A percentile compares a stretch with the other conserved stretches of the same genome.
Conservation (phyloP, 805 yeast genomes). For the Metschnikowia kunwiensis region DNA sequence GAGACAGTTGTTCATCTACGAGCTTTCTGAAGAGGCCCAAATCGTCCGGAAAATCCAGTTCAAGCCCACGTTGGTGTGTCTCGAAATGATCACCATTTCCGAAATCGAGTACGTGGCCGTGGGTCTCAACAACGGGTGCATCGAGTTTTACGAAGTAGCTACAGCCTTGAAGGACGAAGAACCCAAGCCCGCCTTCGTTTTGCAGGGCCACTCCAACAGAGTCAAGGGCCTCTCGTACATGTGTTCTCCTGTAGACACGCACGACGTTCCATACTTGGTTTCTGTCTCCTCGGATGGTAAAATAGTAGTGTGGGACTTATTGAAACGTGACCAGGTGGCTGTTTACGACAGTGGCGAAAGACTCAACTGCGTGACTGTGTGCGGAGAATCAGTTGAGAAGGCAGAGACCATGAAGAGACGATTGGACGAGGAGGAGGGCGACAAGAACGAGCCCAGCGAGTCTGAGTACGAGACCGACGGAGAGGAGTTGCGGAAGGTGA, state of each 20-base stretch:
- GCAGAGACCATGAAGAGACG: constrained; percentile 64
- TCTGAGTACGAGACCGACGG: constrained; percentile 77
- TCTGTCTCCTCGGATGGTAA: constrained; percentile 93
- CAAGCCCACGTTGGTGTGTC: constrained; percentile 61
- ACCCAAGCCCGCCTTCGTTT: constrained; percentile 49
- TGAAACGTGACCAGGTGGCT: constrained; percentile 71
- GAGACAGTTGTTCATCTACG: constrained; percentile 61
- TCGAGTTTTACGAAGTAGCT: constrained; percentile 51
- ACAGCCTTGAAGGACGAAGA: constrained; percentile 14
- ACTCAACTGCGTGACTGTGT: constrained; percentile 76
- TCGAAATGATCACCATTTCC: constrained; percentile 49
- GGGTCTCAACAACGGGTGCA: constrained; percentile 70
- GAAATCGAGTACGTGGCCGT: constrained; percentile 56
- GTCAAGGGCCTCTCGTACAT: constrained; percentile 72
- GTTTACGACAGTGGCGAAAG: constrained; percentile 90
- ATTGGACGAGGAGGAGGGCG: constrained; percentile 28
- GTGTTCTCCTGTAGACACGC: constrained; percentile 34
- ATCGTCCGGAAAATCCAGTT: constrained; percentile 52
- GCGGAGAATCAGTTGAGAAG: constrained; percentile 77
- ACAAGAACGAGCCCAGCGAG: constrained; percentile 43
- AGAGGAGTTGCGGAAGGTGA: constrained; percentile 56
- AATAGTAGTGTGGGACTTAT: constrained; percentile 81
- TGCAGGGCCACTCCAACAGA: constrained; percentile 82
- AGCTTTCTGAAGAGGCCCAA: constrained; percentile 54
- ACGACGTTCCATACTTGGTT: constrained; percentile 48